These are phyloP conservation scores for Verticillium dahliae DNA, from an alignment of 2,329 filamentous ascomycete genomes.

Conservation along the genomic window DNA sequence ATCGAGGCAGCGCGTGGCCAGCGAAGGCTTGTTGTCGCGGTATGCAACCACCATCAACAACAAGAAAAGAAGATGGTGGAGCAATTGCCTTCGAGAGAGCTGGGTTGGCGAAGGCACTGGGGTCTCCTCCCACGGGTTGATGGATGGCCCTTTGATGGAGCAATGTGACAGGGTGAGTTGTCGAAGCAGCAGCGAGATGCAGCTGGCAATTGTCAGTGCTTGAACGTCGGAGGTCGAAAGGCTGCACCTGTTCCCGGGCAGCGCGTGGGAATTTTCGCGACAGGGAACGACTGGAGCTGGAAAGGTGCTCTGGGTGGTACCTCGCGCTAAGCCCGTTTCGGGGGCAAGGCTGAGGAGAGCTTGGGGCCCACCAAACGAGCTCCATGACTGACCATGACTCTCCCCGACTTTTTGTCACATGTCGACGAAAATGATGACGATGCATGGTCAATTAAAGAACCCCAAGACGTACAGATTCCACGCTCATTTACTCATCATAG, in stretches of 20 bases:
- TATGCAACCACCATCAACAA: constrained; percentile 11
- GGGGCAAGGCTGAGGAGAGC: constrained; percentile 21
- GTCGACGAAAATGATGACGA: not conserved
- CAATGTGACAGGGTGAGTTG: not conserved
- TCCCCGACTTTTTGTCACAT: not conserved
- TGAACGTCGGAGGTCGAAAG: constrained; percentile 15
- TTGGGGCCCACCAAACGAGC: not conserved
- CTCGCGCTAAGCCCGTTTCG: constrained; percentile 24
- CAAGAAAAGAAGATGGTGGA: not conserved
- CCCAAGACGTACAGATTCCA: not conserved
- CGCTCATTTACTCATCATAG: not conserved
- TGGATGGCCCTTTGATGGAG: not conserved
- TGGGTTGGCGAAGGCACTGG: not conserved
- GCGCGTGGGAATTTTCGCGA: constrained; percentile 30
- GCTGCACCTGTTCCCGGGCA: constrained; percentile 15
- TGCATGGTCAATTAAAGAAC: not conserved
- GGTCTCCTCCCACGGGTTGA: not conserved
- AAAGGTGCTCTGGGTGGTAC: not conserved
- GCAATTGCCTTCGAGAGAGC: not conserved
- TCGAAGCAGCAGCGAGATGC: not conserved
- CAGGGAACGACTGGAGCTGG: constrained; percentile 4
- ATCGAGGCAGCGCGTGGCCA: constrained; percentile 10
- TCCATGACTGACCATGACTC: not conserved
- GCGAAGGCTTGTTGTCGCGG: constrained; percentile 11
- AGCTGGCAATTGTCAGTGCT: not conserved